These are phyloP conservation scores for Ogataea paradorogensis DNA, from an alignment of 805 yeast genomes.

Conservation along the genomic window DNA sequence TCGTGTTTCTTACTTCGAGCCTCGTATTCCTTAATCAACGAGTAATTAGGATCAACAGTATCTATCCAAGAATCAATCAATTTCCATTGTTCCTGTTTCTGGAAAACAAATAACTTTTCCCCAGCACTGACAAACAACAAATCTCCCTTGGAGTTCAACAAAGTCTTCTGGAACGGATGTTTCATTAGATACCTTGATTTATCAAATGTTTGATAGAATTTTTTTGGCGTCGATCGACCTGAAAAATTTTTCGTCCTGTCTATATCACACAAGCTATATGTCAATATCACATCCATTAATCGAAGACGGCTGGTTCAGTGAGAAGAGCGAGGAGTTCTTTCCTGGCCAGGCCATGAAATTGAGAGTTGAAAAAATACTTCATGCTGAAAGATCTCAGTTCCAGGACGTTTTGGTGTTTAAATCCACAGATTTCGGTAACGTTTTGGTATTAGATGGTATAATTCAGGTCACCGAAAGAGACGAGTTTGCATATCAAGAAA, in stretches of 20 bases:
- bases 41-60: constrained; percentile 45
- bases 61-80: constrained; percentile 64
- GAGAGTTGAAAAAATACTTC: constrained; percentile 60
- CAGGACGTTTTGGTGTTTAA: constrained; percentile 83
- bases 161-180: constrained; percentile 67
- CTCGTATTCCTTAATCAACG: constrained; percentile 47
- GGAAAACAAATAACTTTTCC: constrained; percentile 56
- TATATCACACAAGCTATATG: neutral
- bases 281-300: constrained; percentile 46
- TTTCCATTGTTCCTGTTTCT: constrained; percentile 26
- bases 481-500: constrained; percentile 91
- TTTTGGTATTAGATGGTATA: constrained; percentile 83
- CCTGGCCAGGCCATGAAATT: constrained; percentile 86
- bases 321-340: constrained; percentile 63
- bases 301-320: constrained; percentile 80
- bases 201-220: constrained; percentile 2
- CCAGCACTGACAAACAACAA: constrained; percentile 56
- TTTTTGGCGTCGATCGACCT: constrained; percentile 11
- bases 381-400: constrained; percentile 63
- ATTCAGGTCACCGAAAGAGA: constrained; percentile 90
- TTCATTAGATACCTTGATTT: constrained; percentile 37
- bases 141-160: constrained; percentile 43
- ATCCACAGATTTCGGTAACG: constrained; percentile 78
- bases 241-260: constrained; percentile 12
- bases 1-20: constrained; percentile 37